A percentile compares a stretch with the other conserved stretches of the same genome.
Evolutionary conservation across 768 basidiomycete genomes (phyloP).

Genomic region (Tricholoma terreum): DNA sequence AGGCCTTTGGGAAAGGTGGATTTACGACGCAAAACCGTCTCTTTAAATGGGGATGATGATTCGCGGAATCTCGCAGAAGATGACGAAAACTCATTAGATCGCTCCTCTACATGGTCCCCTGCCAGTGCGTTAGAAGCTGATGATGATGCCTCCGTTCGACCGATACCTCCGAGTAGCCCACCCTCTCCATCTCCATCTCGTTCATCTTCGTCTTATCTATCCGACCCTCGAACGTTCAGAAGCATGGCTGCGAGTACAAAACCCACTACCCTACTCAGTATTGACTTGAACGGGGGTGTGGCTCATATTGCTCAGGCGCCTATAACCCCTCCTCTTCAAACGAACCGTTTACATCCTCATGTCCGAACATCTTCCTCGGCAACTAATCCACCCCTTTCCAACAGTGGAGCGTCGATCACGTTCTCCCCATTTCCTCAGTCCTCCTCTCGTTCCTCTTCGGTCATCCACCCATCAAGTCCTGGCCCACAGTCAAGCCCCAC

Average conservation of each 20-base stretch:
- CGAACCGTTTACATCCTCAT: slow-evolving; percentile 55
- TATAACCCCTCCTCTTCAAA: slow-evolving; percentile 50
- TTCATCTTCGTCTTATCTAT: slow-evolving; percentile 81
- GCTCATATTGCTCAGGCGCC: slow-evolving; percentile 91
- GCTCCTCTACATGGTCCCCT: slow-evolving; percentile 77
- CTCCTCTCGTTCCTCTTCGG: slow-evolving; percentile 43
- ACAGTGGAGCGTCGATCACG: slow-evolving; percentile 59
- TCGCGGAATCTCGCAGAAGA: slow-evolving; percentile 39
- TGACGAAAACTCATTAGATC: slow-evolving; percentile 44
- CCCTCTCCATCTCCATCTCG: slow-evolving; percentile 84
- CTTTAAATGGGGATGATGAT: slow-evolving; percentile 59
- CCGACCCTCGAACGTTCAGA: slow-evolving; percentile 76
- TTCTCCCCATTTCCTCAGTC: slow-evolving; percentile 68
- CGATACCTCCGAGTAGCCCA: slow-evolving; percentile 83
- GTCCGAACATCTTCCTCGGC: slow-evolving; percentile 58
- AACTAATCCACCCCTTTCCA: slow-evolving; percentile 41
- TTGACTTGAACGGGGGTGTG: slow-evolving; percentile 79
- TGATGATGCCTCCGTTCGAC: slow-evolving; percentile 90
- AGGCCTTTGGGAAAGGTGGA: slow-evolving; percentile 35
- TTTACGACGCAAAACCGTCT: slow-evolving; percentile 53
- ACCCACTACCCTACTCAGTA: slow-evolving; percentile 90
- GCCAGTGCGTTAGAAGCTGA: slow-evolving; percentile 79
- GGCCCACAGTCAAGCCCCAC: slow-evolving; percentile 21
- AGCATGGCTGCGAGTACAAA: slow-evolving; percentile 89
- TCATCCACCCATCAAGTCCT: slow-evolving; percentile 27